phyloP scores from a whole-genome alignment of 225 moss, liverwort and hornwort species.

The Pleurozium schreberi region DNA sequence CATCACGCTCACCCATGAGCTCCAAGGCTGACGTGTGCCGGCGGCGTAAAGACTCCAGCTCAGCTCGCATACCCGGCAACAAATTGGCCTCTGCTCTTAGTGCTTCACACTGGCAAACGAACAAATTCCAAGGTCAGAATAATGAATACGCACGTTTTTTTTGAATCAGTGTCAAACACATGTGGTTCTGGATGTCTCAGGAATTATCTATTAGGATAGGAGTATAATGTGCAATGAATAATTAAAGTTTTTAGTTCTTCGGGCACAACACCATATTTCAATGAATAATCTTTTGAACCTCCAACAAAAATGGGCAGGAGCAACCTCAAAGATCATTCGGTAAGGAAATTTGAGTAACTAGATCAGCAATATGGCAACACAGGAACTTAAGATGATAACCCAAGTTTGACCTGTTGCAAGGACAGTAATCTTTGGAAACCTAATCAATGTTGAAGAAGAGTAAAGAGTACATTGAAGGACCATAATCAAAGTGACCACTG shows the following conservation, averaged over 20 bases:
- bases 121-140: slow-evolving; percentile 1
- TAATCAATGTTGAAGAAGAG: neutral
- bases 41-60: slow-evolving; percentile 85
- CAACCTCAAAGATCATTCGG: neutral
- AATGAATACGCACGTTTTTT: neutral
- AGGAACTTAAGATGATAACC: neutral
- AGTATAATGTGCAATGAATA: neutral
- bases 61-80: slow-evolving; percentile 87
- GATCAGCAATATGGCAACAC: neutral
- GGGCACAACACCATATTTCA: neutral
- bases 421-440: neutral
- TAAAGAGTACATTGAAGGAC: neutral
- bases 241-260: neutral
- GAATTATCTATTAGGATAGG: neutral
- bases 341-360: neutral
- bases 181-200: neutral
- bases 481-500: neutral
- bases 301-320: neutral
- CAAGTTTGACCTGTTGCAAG: neutral
- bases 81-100: slow-evolving; percentile 65
- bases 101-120: slow-evolving; percentile 59
- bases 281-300: neutral
- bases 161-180: neutral
- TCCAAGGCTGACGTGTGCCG: slow-evolving; percentile 97
- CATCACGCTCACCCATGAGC: slow-evolving; percentile 99